These are phyloP conservation scores for Pseudevernia furfuracea DNA, from an alignment of 495 filamentous ascomycete species.

Conservation along the genomic window DNA sequence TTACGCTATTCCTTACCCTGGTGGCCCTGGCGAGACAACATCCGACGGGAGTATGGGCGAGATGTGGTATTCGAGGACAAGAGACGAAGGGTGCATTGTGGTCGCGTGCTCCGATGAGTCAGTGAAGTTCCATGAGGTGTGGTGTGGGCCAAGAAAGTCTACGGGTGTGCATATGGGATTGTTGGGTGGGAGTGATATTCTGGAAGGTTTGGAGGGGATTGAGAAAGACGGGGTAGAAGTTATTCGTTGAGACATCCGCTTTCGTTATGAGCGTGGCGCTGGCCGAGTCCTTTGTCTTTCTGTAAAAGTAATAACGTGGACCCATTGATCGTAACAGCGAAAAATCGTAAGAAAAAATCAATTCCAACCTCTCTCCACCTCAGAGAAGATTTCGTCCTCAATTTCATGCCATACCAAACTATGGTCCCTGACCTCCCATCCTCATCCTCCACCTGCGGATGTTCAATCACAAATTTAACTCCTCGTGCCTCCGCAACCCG, in stretches of 20 bases:
- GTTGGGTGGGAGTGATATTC: slow-evolving; percentile 78
- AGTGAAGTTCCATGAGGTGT: slow-evolving; percentile 95
- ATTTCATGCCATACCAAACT: neutral
- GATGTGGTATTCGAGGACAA: slow-evolving; percentile 49
- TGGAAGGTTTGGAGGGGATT: slow-evolving; percentile 78
- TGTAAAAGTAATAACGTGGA: neutral
- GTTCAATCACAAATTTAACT: neutral
- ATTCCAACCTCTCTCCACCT: neutral
- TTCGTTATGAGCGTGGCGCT: neutral
- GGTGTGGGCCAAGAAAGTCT: slow-evolving; percentile 57
- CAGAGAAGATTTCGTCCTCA: neutral
- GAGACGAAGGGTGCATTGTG: slow-evolving; percentile 86
- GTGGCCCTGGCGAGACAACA: slow-evolving; percentile 9
- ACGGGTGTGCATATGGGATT: slow-evolving; percentile 53
- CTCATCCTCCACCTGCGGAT: neutral
- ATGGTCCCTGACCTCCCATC: neutral
- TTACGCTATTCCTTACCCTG: slow-evolving; percentile 43
- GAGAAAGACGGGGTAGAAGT: slow-evolving; percentile 59
- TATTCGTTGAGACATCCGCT: slow-evolving; percentile 6
- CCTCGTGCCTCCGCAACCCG: neutral
- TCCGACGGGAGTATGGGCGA: slow-evolving; percentile 41
- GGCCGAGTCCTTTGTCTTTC: neutral
- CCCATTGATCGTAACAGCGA: neutral
- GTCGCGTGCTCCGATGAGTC: slow-evolving; percentile 90
- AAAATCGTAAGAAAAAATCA: too few relatives aligned